Conservation (phyloP, 2,329 filamentous ascomycete species). For the Dendrostoma leiphaemia region DNA sequence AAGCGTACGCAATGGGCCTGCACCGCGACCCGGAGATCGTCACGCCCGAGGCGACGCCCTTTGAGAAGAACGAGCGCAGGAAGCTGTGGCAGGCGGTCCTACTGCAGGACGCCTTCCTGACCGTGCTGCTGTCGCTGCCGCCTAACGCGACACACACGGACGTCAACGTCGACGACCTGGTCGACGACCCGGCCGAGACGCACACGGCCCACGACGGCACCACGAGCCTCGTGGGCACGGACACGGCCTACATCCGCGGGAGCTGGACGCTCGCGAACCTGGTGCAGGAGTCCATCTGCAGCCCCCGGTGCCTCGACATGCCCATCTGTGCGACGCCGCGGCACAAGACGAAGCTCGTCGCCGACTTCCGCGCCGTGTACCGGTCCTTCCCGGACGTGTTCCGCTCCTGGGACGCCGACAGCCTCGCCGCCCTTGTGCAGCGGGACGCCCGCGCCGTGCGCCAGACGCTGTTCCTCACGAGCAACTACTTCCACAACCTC, state of each 20-base stretch:
- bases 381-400: slow-evolving; percentile 71
- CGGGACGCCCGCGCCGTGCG: slow-evolving; percentile 65
- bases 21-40: slow-evolving; percentile 77
- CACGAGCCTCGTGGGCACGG: slow-evolving; percentile 60
- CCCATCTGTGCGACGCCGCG: slow-evolving; percentile 67
- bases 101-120: slow-evolving; percentile 79
- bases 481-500: slow-evolving; percentile 79
- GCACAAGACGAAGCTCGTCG: slow-evolving; percentile 68
- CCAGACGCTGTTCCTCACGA: slow-evolving; percentile 76
- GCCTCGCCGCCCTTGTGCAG: slow-evolving; percentile 54
- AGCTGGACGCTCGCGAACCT: slow-evolving; percentile 79
- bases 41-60: slow-evolving; percentile 61
- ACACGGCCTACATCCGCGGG: slow-evolving; percentile 69
- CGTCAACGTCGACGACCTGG: slow-evolving; percentile 70
- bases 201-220: slow-evolving; percentile 46
- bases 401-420: slow-evolving; percentile 63
- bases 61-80: slow-evolving; percentile 75
- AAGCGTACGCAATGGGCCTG: slow-evolving; percentile 78
- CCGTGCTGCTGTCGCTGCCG: slow-evolving; percentile 73
- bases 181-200: slow-evolving; percentile 50
- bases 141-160: slow-evolving; percentile 78
- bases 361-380: slow-evolving; percentile 69
- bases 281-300: slow-evolving; percentile 74
- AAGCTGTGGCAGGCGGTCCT: slow-evolving; percentile 82
- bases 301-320: slow-evolving; percentile 69